These are phyloP conservation scores for Magnusiomyces suaveolens DNA, from an alignment of 1,139 yeast species.

Conservation along the genomic window DNA sequence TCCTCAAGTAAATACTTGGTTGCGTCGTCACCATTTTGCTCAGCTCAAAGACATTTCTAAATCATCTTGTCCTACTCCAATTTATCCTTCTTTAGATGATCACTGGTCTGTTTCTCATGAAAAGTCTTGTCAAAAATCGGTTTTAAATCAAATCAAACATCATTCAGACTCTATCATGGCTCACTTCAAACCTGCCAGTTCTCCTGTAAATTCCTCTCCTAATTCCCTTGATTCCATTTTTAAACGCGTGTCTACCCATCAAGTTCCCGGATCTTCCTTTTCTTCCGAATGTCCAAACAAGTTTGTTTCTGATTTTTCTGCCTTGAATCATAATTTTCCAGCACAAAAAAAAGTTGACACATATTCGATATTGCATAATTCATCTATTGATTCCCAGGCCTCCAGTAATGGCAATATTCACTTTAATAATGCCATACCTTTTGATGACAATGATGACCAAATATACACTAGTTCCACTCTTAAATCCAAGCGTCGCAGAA, in stretches of 20 bases:
- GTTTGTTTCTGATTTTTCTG: neutral
- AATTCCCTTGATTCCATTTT: too few species aligned
- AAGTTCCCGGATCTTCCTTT: neutral
- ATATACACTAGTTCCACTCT: neutral
- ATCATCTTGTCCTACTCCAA: constrained; percentile 13
- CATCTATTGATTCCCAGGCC: too few species aligned
- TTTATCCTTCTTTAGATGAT: constrained; percentile 5
- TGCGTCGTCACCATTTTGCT: constrained; percentile 21
- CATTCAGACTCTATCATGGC: neutral
- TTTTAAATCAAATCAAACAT: neutral
- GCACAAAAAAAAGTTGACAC: too few species aligned
- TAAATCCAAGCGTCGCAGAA: neutral
- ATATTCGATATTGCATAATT: too few species aligned
- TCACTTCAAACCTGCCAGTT: neutral
- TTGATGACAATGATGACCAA: constrained; percentile 11
- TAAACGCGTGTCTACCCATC: neutral
- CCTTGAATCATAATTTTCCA: too few species aligned
- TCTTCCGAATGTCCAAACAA: neutral
- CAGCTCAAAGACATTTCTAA: constrained; percentile 16
- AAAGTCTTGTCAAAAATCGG: neutral
- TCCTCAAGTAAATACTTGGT: constrained; percentile 33
- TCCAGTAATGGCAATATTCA: neutral
- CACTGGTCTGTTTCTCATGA: constrained; percentile 1
- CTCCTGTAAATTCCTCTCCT: too few species aligned
- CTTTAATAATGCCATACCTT: neutral